Conservation (phyloP, 805 yeast genomes). For the Candida manassasensis region DNA sequence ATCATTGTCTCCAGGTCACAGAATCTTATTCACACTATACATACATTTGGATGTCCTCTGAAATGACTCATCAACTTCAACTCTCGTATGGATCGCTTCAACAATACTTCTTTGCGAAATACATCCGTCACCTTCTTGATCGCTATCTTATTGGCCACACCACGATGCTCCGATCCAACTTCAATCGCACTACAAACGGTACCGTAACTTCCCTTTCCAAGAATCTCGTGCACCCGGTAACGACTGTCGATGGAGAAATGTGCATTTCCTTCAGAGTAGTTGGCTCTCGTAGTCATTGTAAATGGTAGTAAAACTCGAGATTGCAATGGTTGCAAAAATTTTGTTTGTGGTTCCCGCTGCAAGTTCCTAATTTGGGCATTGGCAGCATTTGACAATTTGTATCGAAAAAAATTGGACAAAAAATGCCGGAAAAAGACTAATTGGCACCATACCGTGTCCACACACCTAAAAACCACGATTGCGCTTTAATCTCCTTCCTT, state of each 20-base stretch:
- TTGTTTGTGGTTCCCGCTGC: too few species aligned
- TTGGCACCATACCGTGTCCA: too few species aligned
- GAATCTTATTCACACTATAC: too few species aligned
- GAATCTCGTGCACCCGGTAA: slow-evolving; percentile 50
- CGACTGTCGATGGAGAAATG: slow-evolving; percentile 60
- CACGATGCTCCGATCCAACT: slow-evolving; percentile 21
- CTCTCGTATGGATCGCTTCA: slow-evolving; percentile 82
- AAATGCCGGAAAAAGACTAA: too few species aligned
- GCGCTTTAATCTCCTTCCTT: too few species aligned
- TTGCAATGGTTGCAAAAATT: too few species aligned
- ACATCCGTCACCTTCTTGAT: slow-evolving; percentile 77
- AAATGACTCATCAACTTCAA: slow-evolving; percentile 74
- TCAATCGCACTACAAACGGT: slow-evolving; percentile 75
- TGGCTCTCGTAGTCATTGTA: neutral
- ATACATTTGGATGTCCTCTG: slow-evolving; percentile 75
- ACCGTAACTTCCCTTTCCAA: slow-evolving; percentile 88
- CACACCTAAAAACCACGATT: too few species aligned
- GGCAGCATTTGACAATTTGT: too few species aligned
- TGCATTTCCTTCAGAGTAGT: slow-evolving; percentile 3
- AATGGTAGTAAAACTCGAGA: too few species aligned
- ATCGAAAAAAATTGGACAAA: too few species aligned
- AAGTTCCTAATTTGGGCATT: too few species aligned
- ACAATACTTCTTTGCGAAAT: slow-evolving; percentile 58
- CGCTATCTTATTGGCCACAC: slow-evolving; percentile 44
- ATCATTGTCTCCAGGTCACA: too few species aligned